Base-by-base conservation (phyloP, 768 basidiomycete genomes). In the Boletus eberwhitei region DNA sequence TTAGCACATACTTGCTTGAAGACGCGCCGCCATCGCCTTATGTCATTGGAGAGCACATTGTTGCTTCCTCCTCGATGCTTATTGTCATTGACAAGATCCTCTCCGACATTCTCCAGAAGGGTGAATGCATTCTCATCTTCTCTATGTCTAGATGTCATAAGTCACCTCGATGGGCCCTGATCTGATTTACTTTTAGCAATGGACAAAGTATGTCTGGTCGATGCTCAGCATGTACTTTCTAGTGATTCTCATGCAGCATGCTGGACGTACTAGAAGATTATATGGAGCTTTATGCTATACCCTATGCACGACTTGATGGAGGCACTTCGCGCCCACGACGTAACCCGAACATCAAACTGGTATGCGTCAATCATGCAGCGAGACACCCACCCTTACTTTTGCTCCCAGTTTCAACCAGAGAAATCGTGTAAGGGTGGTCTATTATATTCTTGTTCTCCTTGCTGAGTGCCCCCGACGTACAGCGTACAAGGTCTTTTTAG, bases 181-280 rank as follows among this genome's bases (percentile, higher is more conserved):
- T 59, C 58, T 65, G 32, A 65, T 14, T 14, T 44, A 31, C n/a
- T n/a, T 5, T 24, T 64, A 83, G 79, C 83, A 84, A 82, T 84
- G 81, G 81, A 82, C 79, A 2, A 72, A 65, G 81, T 80, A 60
- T 52, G 69, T 55, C 14, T 4, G 1, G 2, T 8, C 1, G n/a
- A 37, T 12, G 12, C 29, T 45, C 13, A 21, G 21, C 21, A 46
- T 41, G 16, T 40, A 53, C 6, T 0, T 7, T 14, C 26, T 42
- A 8, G 2, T 60, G 29, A 58, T 24, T 2, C 12, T 65, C 53
- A 14, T 60, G 43, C 46, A 83, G 84, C 49, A 87, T 88, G 81
- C 77, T 90, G 53, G 82, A 88, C 55, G 62, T 86, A 35, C 64
- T 89, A 5, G 85, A 87, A 61, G 88, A 90, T 56, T 85, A 82